Percentiles rank a stretch among this genome's conserved stretches.
These are phyloP conservation scores for Fusarium sp. DNA, from an alignment of 2,329 filamentous ascomycete species.

Conservation along the genomic window DNA sequence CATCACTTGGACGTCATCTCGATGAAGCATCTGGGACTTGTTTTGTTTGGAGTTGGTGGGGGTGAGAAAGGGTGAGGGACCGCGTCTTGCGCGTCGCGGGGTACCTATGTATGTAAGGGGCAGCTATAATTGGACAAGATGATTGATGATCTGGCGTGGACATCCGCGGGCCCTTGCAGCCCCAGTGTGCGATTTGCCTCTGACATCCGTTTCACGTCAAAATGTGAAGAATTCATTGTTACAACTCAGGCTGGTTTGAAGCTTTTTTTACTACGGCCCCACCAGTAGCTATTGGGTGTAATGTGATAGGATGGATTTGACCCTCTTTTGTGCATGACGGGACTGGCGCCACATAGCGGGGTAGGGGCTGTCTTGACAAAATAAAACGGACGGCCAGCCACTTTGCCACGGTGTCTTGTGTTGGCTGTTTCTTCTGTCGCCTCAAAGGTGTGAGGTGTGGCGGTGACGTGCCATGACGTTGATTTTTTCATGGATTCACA, in stretches of 20 bases:
- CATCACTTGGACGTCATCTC: conserved; percentile 33
- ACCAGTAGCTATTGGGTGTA: conserved; percentile 5
- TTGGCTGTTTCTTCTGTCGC: too few relatives aligned
- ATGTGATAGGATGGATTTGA: not conserved
- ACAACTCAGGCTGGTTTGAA: not conserved
- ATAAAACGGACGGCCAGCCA: too few relatives aligned
- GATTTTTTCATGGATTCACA: not conserved
- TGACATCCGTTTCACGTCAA: too few relatives aligned
- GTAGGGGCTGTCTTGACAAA: not conserved
- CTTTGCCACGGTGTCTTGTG: too few relatives aligned
- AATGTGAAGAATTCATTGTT: too few relatives aligned
- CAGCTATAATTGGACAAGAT: not conserved
- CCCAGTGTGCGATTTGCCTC: not conserved
- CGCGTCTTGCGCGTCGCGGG: conserved; percentile 34
- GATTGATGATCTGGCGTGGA: not conserved
- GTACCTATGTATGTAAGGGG: not conserved
- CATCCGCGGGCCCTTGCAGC: conserved; percentile 19
- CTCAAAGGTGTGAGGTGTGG: conserved; percentile 22
- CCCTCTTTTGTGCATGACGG: not conserved
- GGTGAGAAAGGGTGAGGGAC: conserved; percentile 6
- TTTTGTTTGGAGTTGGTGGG: conserved; percentile 18
- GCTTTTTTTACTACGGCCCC: conserved; percentile 6
- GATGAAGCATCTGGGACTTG: conserved; percentile 15
- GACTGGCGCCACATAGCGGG: conserved; percentile 31
- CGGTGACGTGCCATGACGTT: conserved; percentile 31